Conservation (phyloP, 805 yeast genomes). For the Cyberlindnera nakhonratchasimensis region DNA sequence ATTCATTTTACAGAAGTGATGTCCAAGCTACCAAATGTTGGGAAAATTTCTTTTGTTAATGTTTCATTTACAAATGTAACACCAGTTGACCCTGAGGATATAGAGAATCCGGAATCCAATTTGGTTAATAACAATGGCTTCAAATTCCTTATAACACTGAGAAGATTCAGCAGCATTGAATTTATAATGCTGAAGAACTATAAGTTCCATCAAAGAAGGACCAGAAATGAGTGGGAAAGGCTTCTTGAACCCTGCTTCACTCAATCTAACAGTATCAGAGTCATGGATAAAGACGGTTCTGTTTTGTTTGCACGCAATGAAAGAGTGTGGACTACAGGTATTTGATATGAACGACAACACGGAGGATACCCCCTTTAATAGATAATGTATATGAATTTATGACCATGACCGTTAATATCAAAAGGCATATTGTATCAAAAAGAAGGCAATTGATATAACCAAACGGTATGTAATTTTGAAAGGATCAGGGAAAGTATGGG, state of each 20-base stretch:
- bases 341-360: too few relatives aligned
- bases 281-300: slow-evolving; percentile 37
- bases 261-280: slow-evolving; percentile 32
- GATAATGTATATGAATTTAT: neutral
- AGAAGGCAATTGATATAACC: neutral
- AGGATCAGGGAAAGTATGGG: neutral
- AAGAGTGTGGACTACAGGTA: slow-evolving; percentile 4
- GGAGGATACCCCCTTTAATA: too few relatives aligned
- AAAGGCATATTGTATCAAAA: neutral
- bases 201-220: slow-evolving; percentile 36
- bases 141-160: slow-evolving; percentile 31
- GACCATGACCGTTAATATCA: neutral
- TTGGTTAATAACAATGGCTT: slow-evolving; percentile 37
- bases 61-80: slow-evolving; percentile 26
- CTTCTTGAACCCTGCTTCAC: slow-evolving; percentile 35
- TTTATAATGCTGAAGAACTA: slow-evolving; percentile 36
- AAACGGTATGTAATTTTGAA: neutral
- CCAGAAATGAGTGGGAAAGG: slow-evolving; percentile 37
- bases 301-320: slow-evolving; percentile 36
- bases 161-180: slow-evolving; percentile 33
- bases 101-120: slow-evolving; percentile 26
- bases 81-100: slow-evolving; percentile 27
- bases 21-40: slow-evolving; percentile 19
- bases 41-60: slow-evolving; percentile 20
- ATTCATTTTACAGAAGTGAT: slow-evolving; percentile 19